Evolutionary conservation across 2,329 filamentous ascomycete species (phyloP).

Genomic region (Penicillium olsonii): DNA sequence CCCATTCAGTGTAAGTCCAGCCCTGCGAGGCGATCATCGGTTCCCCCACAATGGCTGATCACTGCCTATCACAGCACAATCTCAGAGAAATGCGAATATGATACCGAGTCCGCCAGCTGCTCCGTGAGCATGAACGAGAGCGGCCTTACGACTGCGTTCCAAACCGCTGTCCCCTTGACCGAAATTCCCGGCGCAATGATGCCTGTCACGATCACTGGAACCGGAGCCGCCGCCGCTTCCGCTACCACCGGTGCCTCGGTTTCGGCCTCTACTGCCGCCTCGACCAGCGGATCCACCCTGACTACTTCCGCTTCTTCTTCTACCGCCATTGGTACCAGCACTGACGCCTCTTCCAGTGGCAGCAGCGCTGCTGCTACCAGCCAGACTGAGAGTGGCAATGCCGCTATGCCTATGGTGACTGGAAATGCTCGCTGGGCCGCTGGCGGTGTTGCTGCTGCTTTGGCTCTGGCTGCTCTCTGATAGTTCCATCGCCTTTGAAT

Average conservation of each 20-base stretch:
- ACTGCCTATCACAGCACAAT: neutral
- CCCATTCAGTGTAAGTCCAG: neutral
- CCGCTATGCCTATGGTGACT: constrained; percentile 19
- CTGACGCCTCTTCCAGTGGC: neutral
- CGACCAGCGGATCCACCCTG: neutral
- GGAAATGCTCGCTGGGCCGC: constrained; percentile 16
- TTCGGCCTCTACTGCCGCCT: constrained; percentile 5
- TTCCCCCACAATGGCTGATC: constrained; percentile 3
- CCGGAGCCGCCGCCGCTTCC: neutral
- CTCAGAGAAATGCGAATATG: constrained; percentile 1
- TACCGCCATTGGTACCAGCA: constrained; percentile 2
- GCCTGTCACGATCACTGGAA: constrained; percentile 7
- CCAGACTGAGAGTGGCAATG: constrained; percentile 12
- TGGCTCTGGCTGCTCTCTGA: constrained; percentile 5
- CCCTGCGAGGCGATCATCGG: neutral
- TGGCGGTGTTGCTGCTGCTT: constrained; percentile 17
- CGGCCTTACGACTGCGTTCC: neutral
- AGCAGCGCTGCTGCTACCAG: constrained; percentile 8
- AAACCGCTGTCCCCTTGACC: neutral
- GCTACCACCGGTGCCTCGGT: constrained; percentile 10
- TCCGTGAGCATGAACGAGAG: neutral
- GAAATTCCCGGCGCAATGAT: constrained; percentile 4
- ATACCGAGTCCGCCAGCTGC: neutral
- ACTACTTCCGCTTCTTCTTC: constrained; percentile 3
- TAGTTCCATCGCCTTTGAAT: neutral